Evolutionary conservation across 2,329 filamentous ascomycete genomes (phyloP), one percentile per base, ranked within the genome.

Genomic region (Botryosphaeria dothidea): DNA sequence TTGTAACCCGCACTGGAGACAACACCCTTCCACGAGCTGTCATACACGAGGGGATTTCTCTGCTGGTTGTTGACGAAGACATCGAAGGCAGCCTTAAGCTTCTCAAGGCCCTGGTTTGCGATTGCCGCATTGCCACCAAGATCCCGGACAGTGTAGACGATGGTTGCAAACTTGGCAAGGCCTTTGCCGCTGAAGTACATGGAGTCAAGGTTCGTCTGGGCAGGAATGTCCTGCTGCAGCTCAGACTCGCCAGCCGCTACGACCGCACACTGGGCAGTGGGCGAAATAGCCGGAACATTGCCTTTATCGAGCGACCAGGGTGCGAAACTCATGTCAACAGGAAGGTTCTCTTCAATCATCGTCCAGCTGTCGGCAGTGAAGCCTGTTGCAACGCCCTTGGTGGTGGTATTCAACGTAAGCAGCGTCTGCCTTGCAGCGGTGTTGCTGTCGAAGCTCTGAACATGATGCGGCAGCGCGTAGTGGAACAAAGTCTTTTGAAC

Each of bases 401-500:
- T 96, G 0, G 92, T 92, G 1, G 93, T 95, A 66, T 90, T 86
- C 61, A 98, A 80, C 67, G 85, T 81, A 7, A 96, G 77, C 15
- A 81, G 73, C 7, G 80, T 85, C 49, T 82, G 72, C 15, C 82
- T 82, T 36, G 82, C 79, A 11, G 79, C 78, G 2, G 86, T 88
- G 3, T 76, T 75, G 2, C 76, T 69, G 69, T 92, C 87, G 69
- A 98, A 95, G 0, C 92, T 92, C 46, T 88, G 82, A 1, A 92
- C 76, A 68, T 98, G 95, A 76, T 99, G 95, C 43, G 94, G 92
- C 60, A 99, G 81, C 19, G 93, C 93, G 74, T 91, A 98, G 90
- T 97, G 96, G 68, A 95, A 82, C 49, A 97, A 81, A 2, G 82
- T 84, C 38, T 86, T 81, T 38, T 67, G 67, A 15, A 66, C 48